Evolutionary conservation across 2,329 filamentous ascomycete genomes (phyloP), one percentile per base, ranked within the genome.

Genomic region (Zymoseptoria ardabiliae): DNA sequence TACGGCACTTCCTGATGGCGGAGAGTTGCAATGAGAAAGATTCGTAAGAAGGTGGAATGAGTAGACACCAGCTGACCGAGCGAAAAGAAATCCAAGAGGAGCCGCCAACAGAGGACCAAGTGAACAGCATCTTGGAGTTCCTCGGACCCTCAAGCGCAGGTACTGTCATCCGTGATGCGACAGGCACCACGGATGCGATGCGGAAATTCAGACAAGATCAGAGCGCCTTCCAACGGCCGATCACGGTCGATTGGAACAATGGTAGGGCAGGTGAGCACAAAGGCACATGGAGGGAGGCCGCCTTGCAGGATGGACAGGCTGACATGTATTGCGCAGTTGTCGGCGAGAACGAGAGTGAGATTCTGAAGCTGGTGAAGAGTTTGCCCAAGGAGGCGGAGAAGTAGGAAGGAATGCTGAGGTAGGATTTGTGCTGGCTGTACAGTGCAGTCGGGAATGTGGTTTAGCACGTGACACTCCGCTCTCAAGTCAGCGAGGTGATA

Each of bases 201-300:
- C 88, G 83, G 76, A 88, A 84, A 76, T 85, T 95, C 70, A 89
- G 88, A 74, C 81, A 88, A 75, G 86, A 83, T 74, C 76, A 77
- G 1, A 81, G 85, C 28, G 84, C 75, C 68, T 92, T 97, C 74
- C 78, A 88, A 69, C 78, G 87, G 66, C 93, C 93, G 23, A 77
- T 97, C 73, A 90, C 88, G 60, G 93, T 97, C 56, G 93, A 97
- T 73, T 97, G 94, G 94, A 90, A 88, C 72, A 92, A 93, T 73
- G 94, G 92, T 65, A 89, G 85, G 73, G 93, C 87, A 53, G 79
- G 89, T 77, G 74, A 58, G 76, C 71, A 45, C 10, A 54, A 28
- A 50, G 48, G 2, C n/a, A 49, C 17, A 23, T 52, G 11, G 1
- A 17, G 53, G 23, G 41, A 23, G 30, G 11, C 17, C 11, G 17